Base-by-base conservation (phyloP, 192 early-diverging fungal species). In the Coemansia sp. region DNA sequence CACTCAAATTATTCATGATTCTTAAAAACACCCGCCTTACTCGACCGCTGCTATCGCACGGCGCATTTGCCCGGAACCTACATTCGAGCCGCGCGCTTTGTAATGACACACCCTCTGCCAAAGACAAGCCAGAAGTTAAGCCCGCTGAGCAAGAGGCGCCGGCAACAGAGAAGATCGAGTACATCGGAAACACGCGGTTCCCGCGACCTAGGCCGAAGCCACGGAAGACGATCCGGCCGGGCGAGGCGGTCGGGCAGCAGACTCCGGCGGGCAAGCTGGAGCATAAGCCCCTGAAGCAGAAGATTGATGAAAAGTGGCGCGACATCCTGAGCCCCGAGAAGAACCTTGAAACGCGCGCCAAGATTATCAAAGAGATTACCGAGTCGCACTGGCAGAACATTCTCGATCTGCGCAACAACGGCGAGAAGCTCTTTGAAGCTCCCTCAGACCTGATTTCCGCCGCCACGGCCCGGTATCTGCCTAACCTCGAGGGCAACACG, bases 301-400 rank as follows among this genome's bases (percentile, higher is more conserved):
- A 69, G 53, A 40, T 66, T 12, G 66, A 61, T 44, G 48, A 71
- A 17, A 71, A 68, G 18, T 64, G 54, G 57, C 68, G 69, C 38
- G 70, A 72, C 52, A 57, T 66, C 15, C 45, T 76, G 55, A 74
- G 73, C 43, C 73, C 64, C 24, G 80, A 81, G 18, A 72, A 71
- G 66, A 81, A 76, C 55, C 63, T 81, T 3, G 80, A 81, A 57
- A 46, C 58, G 27, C 66, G 80, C 6, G 69, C 73, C 27, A 53
- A 53, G 43, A 68, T 81, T 37, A 75, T 81, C 42, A 55, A 59
- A 37, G 73, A 81, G 30, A 72, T 81, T 19, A 66, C 69, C 13
- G 62, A 67, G 49, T 75, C 80, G 11, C 68, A 81, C 60, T 81
- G 61, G 22, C 80, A 81, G 38, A 66, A 81, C 64, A 70, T 77